A percentile compares a stretch with the other conserved stretches of the same genome.
Evolutionary conservation across 2,329 filamentous ascomycete genomes (phyloP).

Genomic region (Monosporascus cannonballus): DNA sequence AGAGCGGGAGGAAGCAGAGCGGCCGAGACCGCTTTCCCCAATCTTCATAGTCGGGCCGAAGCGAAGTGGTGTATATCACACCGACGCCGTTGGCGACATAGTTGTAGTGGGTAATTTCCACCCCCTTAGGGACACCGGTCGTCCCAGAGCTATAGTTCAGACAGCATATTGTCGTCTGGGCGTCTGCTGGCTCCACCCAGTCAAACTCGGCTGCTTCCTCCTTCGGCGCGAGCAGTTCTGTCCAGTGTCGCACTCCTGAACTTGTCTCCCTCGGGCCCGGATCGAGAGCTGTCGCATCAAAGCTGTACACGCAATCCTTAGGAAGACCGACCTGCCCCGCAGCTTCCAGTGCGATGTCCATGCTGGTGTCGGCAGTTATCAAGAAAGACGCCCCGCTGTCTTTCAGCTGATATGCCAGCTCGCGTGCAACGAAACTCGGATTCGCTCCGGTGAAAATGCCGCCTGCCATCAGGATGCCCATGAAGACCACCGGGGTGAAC

Average conservation of each 20-base stretch:
- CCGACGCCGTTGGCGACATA: slow-evolving; percentile 67
- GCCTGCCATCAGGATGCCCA: slow-evolving; percentile 71
- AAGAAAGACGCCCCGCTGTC: slow-evolving; percentile 65
- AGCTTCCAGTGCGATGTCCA: slow-evolving; percentile 62
- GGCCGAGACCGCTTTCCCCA: slow-evolving; percentile 32
- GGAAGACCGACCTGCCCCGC: slow-evolving; percentile 52
- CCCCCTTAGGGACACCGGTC: slow-evolving; percentile 78
- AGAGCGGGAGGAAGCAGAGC: slow-evolving; percentile 71
- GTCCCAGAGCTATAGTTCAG: slow-evolving; percentile 78
- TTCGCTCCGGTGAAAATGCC: slow-evolving; percentile 75
- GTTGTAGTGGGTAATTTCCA: slow-evolving; percentile 72
- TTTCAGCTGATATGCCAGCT: slow-evolving; percentile 68
- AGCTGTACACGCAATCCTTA: slow-evolving; percentile 53
- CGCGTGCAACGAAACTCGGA: slow-evolving; percentile 60
- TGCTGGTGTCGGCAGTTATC: slow-evolving; percentile 52
- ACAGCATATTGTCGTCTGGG: slow-evolving; percentile 51
- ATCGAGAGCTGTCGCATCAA: slow-evolving; percentile 49
- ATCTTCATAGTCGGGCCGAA: slow-evolving; percentile 42
- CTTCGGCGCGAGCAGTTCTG: slow-evolving; percentile 18
- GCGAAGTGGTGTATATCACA: slow-evolving; percentile 40
- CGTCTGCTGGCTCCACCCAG: slow-evolving; percentile 54
- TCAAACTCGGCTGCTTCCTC: slow-evolving; percentile 47
- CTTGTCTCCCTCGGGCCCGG: slow-evolving; percentile 16
- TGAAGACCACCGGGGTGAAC: slow-evolving; percentile 64
- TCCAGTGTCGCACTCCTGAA: slow-evolving; percentile 23